Conservation (phyloP, 768 basidiomycete species). For the Rhizopogon vulgaris region DNA sequence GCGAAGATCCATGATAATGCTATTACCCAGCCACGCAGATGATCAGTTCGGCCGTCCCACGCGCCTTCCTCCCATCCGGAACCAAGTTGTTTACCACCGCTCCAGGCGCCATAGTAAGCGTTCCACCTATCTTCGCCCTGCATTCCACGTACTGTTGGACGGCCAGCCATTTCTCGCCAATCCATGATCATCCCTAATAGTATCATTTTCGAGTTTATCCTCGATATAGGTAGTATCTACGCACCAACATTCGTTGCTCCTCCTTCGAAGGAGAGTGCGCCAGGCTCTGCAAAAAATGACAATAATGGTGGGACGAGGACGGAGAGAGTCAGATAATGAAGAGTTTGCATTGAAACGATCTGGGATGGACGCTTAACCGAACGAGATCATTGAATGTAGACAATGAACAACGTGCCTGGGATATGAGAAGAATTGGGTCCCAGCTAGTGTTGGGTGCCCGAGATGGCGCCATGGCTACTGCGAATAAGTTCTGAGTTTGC, state of each 20-base stretch:
- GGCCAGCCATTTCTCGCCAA: constrained; percentile 93
- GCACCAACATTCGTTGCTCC: constrained; percentile 74
- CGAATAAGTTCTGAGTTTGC: not conserved
- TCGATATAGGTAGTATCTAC: constrained; percentile 16
- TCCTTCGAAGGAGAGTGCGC: constrained; percentile 66
- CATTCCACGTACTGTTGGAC: constrained; percentile 64
- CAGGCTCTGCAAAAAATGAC: constrained; percentile 64
- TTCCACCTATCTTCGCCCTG: constrained; percentile 62
- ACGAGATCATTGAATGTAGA: not conserved
- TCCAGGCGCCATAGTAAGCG: constrained; percentile 71
- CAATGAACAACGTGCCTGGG: constrained; percentile 50
- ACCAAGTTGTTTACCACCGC: constrained; percentile 71
- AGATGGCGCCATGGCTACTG: constrained; percentile 20
- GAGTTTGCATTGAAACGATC: constrained; percentile 90
- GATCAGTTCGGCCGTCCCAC: constrained; percentile 71
- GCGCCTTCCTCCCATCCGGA: constrained; percentile 40
- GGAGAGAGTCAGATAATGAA: constrained; percentile 89
- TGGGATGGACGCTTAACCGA: constrained; percentile 24
- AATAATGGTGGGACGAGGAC: constrained; percentile 79
- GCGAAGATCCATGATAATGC: constrained; percentile 82
- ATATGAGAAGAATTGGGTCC: constrained; percentile 86
- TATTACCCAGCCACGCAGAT: constrained; percentile 85
- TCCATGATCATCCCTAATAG: constrained; percentile 85
- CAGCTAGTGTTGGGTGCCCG: constrained; percentile 50
- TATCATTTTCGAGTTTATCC: not conserved